A percentile compares a stretch with the other conserved stretches of the same genome.
phyloP scores from a whole-genome alignment of 2,329 filamentous ascomycete species.

The Arthroderma sp. region DNA sequence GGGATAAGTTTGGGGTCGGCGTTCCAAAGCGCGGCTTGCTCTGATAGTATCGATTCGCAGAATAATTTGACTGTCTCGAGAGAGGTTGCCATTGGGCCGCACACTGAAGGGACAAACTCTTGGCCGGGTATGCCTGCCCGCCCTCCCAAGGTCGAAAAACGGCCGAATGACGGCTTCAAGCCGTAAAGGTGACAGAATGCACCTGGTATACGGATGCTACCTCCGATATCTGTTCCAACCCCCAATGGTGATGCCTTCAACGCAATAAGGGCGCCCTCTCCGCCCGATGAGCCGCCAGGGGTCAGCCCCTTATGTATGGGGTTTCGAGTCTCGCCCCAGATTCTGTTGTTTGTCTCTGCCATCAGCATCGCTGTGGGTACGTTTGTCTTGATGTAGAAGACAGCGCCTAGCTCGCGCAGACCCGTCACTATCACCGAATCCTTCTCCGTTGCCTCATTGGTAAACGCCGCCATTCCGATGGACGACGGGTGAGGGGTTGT shows the following conservation, averaged over 20 bases:
- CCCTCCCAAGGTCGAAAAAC: slow-evolving; percentile 27
- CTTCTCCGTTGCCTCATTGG: slow-evolving; percentile 17
- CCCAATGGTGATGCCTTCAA: slow-evolving; percentile 24
- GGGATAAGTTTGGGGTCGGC: slow-evolving; percentile 29
- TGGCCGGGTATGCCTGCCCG: slow-evolving; percentile 29
- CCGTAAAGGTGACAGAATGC: slow-evolving; percentile 30
- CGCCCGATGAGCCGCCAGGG: slow-evolving; percentile 27
- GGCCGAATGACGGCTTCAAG: slow-evolving; percentile 30
- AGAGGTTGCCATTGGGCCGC: slow-evolving; percentile 30
- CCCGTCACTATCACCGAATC: slow-evolving; percentile 27
- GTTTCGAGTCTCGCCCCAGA: slow-evolving; percentile 33
- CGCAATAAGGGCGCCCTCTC: slow-evolving; percentile 26
- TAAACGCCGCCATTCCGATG: slow-evolving; percentile 14
- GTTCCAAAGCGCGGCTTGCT: slow-evolving; percentile 25
- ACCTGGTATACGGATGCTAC: slow-evolving; percentile 30
- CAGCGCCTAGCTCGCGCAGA: slow-evolving; percentile 31
- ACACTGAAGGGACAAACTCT: slow-evolving; percentile 30
- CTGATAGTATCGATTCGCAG: slow-evolving; percentile 27
- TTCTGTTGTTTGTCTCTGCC: slow-evolving; percentile 32
- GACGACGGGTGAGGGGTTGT: slow-evolving; percentile 17
- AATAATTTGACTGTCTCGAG: slow-evolving; percentile 26
- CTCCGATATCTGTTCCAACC: slow-evolving; percentile 33
- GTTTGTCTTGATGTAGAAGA: slow-evolving; percentile 33
- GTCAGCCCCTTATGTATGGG: slow-evolving; percentile 25
- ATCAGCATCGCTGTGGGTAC: slow-evolving; percentile 34